These are phyloP conservation scores for Fusarium sp. DNA, from an alignment of 2,329 filamentous ascomycete species.

Conservation along the genomic window DNA sequence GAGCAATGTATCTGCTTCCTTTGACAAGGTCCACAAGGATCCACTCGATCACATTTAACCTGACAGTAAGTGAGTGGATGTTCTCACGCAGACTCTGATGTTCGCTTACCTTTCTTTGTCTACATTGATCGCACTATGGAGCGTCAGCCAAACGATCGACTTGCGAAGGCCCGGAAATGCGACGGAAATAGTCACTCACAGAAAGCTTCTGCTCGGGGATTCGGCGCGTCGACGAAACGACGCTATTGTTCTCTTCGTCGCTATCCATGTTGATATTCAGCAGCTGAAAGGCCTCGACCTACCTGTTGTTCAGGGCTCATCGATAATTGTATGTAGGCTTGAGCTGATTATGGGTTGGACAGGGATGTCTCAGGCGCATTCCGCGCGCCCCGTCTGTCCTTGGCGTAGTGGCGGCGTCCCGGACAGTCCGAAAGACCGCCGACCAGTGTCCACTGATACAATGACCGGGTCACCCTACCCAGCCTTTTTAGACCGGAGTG, in stretches of 20 bases:
- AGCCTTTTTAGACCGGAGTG: accelerated
- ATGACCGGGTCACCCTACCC: not conserved
- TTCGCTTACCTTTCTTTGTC: slow-evolving; percentile 3
- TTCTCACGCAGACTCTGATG: accelerated
- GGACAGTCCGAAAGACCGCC: not conserved
- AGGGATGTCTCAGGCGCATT: not conserved
- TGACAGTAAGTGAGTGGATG: not conserved
- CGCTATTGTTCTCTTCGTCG: not conserved
- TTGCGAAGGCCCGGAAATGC: not conserved
- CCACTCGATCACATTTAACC: slow-evolving; percentile 11
- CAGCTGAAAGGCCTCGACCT: not conserved
- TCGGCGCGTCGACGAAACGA: not conserved
- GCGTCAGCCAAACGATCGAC: not conserved
- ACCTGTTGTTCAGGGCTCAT: not conserved
- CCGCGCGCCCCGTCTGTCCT: not conserved
- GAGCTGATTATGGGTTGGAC: not conserved
- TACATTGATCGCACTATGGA: slow-evolving; percentile 3
- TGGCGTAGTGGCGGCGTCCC: not conserved
- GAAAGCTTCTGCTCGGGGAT: slow-evolving; percentile 17
- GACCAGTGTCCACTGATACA: accelerated
- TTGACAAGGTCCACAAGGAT: slow-evolving; percentile 14
- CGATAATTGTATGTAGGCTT: not conserved
- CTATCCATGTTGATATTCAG: not conserved
- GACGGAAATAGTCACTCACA: not conserved
- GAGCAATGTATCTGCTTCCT: slow-evolving; percentile 5